Conservation (phyloP, 208 protist species). For the Acanthamoeba royreba region DNA sequence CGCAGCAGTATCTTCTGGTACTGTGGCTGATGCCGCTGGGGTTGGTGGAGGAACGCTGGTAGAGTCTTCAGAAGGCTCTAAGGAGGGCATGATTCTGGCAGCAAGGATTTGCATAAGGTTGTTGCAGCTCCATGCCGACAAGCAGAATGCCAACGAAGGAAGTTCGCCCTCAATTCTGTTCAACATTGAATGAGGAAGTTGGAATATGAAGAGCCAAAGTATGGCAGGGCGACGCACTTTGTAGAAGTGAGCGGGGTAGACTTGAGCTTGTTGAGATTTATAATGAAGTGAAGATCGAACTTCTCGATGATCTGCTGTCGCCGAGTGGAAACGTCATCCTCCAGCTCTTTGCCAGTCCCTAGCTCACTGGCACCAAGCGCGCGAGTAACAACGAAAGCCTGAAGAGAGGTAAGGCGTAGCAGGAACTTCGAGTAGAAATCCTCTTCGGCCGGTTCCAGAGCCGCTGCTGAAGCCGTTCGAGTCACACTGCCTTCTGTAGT, state of each 20-base stretch:
- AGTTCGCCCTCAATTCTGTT: not conserved
- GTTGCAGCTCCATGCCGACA: constrained; percentile 20
- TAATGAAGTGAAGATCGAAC: constrained; percentile 20
- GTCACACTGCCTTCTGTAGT: not conserved
- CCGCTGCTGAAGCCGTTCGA: not conserved
- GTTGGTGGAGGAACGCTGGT: not conserved
- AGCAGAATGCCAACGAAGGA: not conserved
- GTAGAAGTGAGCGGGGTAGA: not conserved
- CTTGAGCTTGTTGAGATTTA: not conserved
- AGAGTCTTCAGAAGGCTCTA: not conserved
- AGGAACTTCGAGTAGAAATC: constrained; percentile 42
- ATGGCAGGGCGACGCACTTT: no score
- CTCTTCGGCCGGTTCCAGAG: not conserved
- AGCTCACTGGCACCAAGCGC: not conserved
- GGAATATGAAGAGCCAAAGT: no score
- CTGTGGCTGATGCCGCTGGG: not conserved
- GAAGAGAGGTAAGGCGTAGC: not conserved
- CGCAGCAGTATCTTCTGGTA: not conserved
- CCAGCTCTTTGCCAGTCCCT: not conserved
- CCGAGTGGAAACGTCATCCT: not conserved
- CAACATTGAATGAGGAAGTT: no score
- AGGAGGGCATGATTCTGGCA: not conserved
- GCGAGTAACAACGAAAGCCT: not conserved
- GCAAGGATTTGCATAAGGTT: not conserved
- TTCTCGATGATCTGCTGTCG: not conserved